These are phyloP conservation scores for Pestalotiopsis sp. DNA, from an alignment of 2,329 filamentous ascomycete species.

Conservation along the genomic window DNA sequence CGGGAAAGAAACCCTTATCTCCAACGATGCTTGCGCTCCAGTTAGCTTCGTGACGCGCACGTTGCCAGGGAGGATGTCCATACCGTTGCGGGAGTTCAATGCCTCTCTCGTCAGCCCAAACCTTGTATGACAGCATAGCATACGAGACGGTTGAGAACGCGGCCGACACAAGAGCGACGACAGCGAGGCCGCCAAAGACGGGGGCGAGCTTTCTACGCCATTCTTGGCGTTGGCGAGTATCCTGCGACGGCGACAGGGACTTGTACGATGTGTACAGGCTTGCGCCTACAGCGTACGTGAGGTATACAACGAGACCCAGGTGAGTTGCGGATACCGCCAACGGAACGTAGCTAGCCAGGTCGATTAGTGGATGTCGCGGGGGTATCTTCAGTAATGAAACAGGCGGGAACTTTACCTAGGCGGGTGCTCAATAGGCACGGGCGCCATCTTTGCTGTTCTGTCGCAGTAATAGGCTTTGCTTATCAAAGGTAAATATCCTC, in stretches of 20 bases:
- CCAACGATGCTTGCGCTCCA: conserved; percentile 14
- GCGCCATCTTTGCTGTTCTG: conserved; percentile 24
- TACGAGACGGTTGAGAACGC: conserved; percentile 30
- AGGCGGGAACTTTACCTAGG: conserved; percentile 23
- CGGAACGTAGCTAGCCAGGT: conserved; percentile 30
- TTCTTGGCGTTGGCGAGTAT: conserved; percentile 34
- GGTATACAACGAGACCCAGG: conserved; percentile 28
- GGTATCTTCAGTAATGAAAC: not conserved
- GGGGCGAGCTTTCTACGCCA: conserved; percentile 33
- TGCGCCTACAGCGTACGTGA: conserved; percentile 30
- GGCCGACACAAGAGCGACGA: conserved; percentile 28
- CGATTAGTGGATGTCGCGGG: not conserved
- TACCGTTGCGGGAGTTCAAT: conserved; percentile 30
- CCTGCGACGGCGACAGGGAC: conserved; percentile 33
- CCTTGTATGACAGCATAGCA: conserved; percentile 35
- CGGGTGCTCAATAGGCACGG: conserved; percentile 27
- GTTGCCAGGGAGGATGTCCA: not conserved
- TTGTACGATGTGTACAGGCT: conserved; percentile 37
- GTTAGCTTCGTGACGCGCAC: not conserved
- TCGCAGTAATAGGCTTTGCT: not conserved
- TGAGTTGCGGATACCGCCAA: conserved; percentile 29
- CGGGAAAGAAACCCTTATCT: conserved; percentile 28
- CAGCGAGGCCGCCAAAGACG: conserved; percentile 33
- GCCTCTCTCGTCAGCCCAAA: conserved; percentile 39
- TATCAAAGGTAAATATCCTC: not conserved